Evolutionary conservation across 352 stramenopile genomes (phyloP).

Genomic region (Aphanomyces invadans): DNA sequence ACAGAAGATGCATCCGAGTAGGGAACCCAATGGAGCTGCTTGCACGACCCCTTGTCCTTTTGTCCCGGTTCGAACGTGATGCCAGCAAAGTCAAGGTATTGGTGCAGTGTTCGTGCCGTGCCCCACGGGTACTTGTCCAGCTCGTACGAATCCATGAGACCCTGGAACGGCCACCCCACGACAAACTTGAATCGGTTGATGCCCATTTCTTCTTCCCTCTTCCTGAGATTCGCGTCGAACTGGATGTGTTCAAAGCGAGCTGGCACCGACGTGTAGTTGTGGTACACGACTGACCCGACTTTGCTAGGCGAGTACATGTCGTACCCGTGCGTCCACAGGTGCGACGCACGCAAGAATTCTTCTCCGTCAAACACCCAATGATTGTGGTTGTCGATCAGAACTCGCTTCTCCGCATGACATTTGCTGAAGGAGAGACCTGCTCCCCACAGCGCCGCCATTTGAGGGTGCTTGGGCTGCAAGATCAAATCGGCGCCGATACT

Average conservation of each 20-base stretch:
- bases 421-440: slow-evolving; percentile 29
- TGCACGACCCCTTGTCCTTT: slow-evolving; percentile 19
- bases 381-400: slow-evolving; percentile 20
- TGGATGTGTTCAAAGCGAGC: slow-evolving; percentile 26
- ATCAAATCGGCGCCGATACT: slow-evolving; percentile 20
- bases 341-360: slow-evolving; percentile 21
- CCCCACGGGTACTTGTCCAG: slow-evolving; percentile 24
- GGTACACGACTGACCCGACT: slow-evolving; percentile 47
- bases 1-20: slow-evolving; percentile 7
- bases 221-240: slow-evolving; percentile 1
- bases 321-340: slow-evolving; percentile 24
- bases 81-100: slow-evolving; percentile 24
- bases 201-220: neutral
- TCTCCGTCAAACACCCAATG: slow-evolving; percentile 25
- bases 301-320: slow-evolving; percentile 38
- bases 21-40: slow-evolving; percentile 24
- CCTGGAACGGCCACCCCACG: slow-evolving; percentile 18
- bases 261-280: slow-evolving; percentile 33
- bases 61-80: slow-evolving; percentile 22
- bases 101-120: slow-evolving; percentile 16
- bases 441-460: slow-evolving; percentile 19
- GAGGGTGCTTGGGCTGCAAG: slow-evolving; percentile 17
- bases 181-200: slow-evolving; percentile 24
- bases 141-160: slow-evolving; percentile 6
- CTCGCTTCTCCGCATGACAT: slow-evolving; percentile 20